These are phyloP conservation scores for Naumovozyma baii DNA, from an alignment of 805 yeast genomes.

Conservation along the genomic window DNA sequence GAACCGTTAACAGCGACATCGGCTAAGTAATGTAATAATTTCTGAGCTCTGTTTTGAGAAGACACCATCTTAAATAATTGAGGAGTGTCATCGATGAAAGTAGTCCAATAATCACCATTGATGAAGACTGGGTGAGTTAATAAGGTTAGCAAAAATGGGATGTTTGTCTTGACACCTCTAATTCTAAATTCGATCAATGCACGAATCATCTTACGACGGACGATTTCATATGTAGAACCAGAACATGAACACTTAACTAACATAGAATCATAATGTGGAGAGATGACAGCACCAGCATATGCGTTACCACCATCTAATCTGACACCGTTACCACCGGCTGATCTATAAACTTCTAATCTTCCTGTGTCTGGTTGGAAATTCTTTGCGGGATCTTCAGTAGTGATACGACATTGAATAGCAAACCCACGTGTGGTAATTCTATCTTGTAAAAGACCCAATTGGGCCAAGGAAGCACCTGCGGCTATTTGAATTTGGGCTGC, in stretches of 20 bases:
- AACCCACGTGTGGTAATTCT: constrained; percentile 93
- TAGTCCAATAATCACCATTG: constrained; percentile 89
- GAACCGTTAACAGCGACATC: constrained; percentile 95
- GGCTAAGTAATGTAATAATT: constrained; percentile 80
- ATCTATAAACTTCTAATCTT: constrained; percentile 92
- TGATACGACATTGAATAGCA: constrained; percentile 98
- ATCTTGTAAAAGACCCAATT: constrained; percentile 88
- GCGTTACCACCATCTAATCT: constrained; percentile 98
- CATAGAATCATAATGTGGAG: constrained; percentile 97
- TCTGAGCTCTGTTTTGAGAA: constrained; percentile 95
- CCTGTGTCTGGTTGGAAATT: constrained; percentile 98
- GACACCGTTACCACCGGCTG: constrained; percentile 99
- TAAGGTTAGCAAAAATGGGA: constrained; percentile 86
- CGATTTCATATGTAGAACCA: constrained; percentile 94
- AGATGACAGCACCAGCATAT: constrained; percentile 89
- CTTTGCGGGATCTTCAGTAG: constrained; percentile 95
- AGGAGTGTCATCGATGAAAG: constrained; percentile 97
- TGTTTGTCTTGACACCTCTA: constrained; percentile 98
- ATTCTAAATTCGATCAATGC: constrained; percentile 95
- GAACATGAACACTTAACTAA: constrained; percentile 94
- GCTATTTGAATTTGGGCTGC: constrained; percentile 99
- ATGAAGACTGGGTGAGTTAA: constrained; percentile 85
- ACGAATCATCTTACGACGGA: constrained; percentile 95
- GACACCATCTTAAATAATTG: constrained; percentile 86
- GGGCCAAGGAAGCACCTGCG: constrained; percentile 91